A percentile compares a stretch with the other conserved stretches of the same genome.
phyloP scores from a whole-genome alignment of 2,329 filamentous ascomycete genomes.

The Alternaria incomplexa region DNA sequence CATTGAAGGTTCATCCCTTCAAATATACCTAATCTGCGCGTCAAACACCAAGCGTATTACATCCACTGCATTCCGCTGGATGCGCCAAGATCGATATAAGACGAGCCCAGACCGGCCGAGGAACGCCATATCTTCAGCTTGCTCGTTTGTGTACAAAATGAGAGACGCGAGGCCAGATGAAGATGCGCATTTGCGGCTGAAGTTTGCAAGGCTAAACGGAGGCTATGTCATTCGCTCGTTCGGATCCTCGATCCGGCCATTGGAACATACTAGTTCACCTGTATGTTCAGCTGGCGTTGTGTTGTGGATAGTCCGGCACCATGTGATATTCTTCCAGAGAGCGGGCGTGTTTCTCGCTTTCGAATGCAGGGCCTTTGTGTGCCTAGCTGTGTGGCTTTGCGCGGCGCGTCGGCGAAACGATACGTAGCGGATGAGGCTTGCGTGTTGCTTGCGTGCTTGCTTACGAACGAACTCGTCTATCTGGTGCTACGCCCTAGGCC shows the following conservation, averaged over 20 bases:
- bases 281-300: background rate
- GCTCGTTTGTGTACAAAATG: background rate
- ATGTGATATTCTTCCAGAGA: background rate
- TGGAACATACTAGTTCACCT: background rate
- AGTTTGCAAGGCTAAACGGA: background rate
- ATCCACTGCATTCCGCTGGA: background rate
- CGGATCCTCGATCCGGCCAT: background rate
- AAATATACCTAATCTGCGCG: background rate
- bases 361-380: background rate
- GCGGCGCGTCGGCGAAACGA: background rate
- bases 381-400: background rate
- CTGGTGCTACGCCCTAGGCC: background rate
- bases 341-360: background rate
- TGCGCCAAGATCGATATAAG: background rate
- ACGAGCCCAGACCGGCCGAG: background rate
- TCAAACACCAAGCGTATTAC: accelerated
- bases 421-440: background rate
- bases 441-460: background rate
- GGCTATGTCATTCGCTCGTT: background rate
- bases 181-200: background rate
- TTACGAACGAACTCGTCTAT: background rate
- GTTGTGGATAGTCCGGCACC: background rate
- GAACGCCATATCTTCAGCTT: background rate
- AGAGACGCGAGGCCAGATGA: background rate
- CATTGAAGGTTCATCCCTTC: background rate